Evolutionary conservation across 2,329 filamentous ascomycete genomes (phyloP), one percentile per base, ranked within the genome.

Genomic region (Xylariaceae sp.): DNA sequence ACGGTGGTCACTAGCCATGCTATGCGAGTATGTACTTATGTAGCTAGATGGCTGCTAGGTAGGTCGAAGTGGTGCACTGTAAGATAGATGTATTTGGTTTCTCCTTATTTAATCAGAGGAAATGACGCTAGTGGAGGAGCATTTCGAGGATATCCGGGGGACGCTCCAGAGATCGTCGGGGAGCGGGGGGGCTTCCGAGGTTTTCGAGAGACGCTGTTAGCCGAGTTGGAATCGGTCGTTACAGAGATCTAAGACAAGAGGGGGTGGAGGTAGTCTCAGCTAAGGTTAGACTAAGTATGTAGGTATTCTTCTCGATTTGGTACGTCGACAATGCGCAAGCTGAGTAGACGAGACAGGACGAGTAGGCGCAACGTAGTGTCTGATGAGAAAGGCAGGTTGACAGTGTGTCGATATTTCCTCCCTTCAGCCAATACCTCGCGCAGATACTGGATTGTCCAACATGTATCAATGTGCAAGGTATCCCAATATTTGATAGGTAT

Each of bases 1-100:
- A 17, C 19, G 14, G 14, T 21, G 35, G 3, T 19, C 21, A 18
- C 31, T 34, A 8, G 40, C 43, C 43, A 46, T 46, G 5, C 12
- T 43, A 17, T 17, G 9, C 7, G 16, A 27, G 14, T 26, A 24
- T 24, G 7, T 7, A 11, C 7, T 6, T 24, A 6, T 24, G 21
- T 6, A 11, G 21, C 7, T 6, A 6, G 21, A 24, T 24, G 11
- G 6, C 6, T 24, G 7, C 21, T 24, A 7, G 7, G 6, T 24
- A 11, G 7, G 6, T 7, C 11, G 7, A 7, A 24, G 21, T 24
- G 21, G 11, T 24, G 21, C n/a, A n/a, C n/a, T n/a, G n/a, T n/a
- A n/a, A n/a, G n/a, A n/a, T n/a, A n/a, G n/a, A n/a, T 24, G 21
- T 24, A 11, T 6, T 24, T 11, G 21, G 6, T 24, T 24, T 6